phyloP scores from a whole-genome alignment of 75 land plant genomes.

The Pinus taeda region DNA sequence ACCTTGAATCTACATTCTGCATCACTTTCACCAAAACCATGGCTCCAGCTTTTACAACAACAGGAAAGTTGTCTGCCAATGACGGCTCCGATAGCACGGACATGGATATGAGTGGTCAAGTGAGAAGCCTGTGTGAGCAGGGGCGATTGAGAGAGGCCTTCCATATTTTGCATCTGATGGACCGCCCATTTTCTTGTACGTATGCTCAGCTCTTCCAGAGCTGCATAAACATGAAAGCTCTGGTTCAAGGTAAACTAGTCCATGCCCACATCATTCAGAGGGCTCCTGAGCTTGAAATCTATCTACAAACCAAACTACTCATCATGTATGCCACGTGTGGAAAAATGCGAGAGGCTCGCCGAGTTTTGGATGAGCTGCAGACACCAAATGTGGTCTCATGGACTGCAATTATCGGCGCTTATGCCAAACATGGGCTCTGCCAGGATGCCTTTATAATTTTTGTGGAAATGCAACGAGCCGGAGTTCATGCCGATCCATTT shows the following conservation, averaged over 20 bases:
- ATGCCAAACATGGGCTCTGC: constrained; percentile 20
- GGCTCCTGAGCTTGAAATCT: too few species aligned
- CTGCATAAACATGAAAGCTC: background rate
- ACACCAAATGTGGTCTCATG: constrained; percentile 47
- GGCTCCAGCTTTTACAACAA: too few species aligned
- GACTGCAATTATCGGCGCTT: constrained; percentile 54
- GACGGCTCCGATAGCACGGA: too few species aligned
- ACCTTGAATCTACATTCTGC: too few species aligned
- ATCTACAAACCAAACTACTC: constrained; percentile 4
- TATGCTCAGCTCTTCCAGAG: background rate
- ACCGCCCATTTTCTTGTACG: background rate
- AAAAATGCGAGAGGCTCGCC: constrained; percentile 19
- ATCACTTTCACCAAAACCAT: too few species aligned
- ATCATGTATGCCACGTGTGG: constrained; percentile 48
- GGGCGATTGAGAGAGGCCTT: constrained; percentile 1
- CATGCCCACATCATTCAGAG: constrained; percentile 8
- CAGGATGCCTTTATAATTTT: constrained; percentile 47
- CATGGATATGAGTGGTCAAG: background rate
- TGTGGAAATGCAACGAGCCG: constrained; percentile 28
- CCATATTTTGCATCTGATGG: background rate
- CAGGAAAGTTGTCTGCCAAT: too few species aligned
- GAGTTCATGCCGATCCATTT: constrained; percentile 11
- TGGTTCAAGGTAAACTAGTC: background rate
- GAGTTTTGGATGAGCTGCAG: constrained; percentile 21
- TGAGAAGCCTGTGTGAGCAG: background rate